phyloP scores from a whole-genome alignment of 305 asterid genomes.

The Solanum aculeatissimum region DNA sequence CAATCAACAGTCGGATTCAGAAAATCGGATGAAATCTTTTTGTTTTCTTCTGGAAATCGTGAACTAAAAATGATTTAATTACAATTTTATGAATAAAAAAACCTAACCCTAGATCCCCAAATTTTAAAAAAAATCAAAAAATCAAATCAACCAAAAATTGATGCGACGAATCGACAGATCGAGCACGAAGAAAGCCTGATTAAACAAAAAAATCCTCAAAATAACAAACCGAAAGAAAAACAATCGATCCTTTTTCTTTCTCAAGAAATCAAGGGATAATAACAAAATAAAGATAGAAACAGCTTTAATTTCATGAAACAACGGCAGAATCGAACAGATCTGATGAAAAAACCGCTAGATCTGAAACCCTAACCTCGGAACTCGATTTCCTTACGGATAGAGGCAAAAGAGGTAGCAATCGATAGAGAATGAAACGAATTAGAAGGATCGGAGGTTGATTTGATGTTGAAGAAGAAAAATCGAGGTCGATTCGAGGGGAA shows the following conservation, averaged over 20 bases:
- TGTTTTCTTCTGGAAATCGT: neutral
- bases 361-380: slow-evolving; percentile 5
- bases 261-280: neutral
- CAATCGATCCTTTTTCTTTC: neutral
- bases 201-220: neutral
- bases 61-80: neutral
- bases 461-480: neutral
- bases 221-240: neutral
- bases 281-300: neutral
- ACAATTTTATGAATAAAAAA: neutral
- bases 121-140: neutral
- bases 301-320: neutral
- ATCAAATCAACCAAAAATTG: neutral
- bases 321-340: neutral
- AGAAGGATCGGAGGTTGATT: neutral
- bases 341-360: neutral
- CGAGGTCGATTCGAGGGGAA: neutral
- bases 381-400: neutral
- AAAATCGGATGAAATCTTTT: neutral
- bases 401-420: neutral
- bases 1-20: neutral
- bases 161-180: neutral
- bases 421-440: neutral
- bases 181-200: neutral
- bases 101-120: slow-evolving; percentile 9